phyloP scores from a whole-genome alignment of 805 yeast species.

The Myxozyma melibiosi region DNA sequence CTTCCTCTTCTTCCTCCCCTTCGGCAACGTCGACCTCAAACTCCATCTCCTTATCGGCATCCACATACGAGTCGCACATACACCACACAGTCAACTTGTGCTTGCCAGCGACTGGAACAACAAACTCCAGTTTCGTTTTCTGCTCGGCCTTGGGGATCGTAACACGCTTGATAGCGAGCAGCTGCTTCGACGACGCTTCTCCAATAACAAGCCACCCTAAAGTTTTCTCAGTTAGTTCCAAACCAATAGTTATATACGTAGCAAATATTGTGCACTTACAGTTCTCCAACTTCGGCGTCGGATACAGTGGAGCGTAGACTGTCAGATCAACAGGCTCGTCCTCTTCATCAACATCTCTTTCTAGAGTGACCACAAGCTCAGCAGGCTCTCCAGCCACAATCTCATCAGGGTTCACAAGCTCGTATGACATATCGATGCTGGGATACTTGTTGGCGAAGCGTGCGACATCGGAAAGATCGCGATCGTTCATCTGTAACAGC shows the following conservation, averaged over 20 bases:
- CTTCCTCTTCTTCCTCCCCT: slow-evolving; percentile 36
- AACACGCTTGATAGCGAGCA: slow-evolving; percentile 74
- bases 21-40: slow-evolving; percentile 45
- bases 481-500: slow-evolving; percentile 57
- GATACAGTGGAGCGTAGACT: slow-evolving; percentile 63
- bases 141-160: slow-evolving; percentile 56
- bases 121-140: slow-evolving; percentile 55
- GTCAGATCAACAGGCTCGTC: slow-evolving; percentile 57
- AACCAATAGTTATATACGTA: too few species aligned
- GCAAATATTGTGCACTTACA: too few species aligned
- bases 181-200: slow-evolving; percentile 56
- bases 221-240: slow-evolving; percentile 34
- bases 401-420: slow-evolving; percentile 48
- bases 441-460: slow-evolving; percentile 90
- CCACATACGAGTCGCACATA: slow-evolving; percentile 88
- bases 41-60: slow-evolving; percentile 81
- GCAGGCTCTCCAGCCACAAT: slow-evolving; percentile 54
- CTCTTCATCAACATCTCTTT: slow-evolving; percentile 66
- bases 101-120: slow-evolving; percentile 61
- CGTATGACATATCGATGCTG: slow-evolving; percentile 66
- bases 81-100: slow-evolving; percentile 75
- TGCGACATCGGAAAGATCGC: slow-evolving; percentile 65
- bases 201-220: slow-evolving; percentile 88
- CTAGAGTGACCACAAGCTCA: slow-evolving; percentile 45
- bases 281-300: slow-evolving; percentile 61